Percentiles rank a stretch among this genome's conserved stretches.
These are phyloP conservation scores for Candida argentea DNA, from an alignment of 805 yeast species.

Conservation along the genomic window DNA sequence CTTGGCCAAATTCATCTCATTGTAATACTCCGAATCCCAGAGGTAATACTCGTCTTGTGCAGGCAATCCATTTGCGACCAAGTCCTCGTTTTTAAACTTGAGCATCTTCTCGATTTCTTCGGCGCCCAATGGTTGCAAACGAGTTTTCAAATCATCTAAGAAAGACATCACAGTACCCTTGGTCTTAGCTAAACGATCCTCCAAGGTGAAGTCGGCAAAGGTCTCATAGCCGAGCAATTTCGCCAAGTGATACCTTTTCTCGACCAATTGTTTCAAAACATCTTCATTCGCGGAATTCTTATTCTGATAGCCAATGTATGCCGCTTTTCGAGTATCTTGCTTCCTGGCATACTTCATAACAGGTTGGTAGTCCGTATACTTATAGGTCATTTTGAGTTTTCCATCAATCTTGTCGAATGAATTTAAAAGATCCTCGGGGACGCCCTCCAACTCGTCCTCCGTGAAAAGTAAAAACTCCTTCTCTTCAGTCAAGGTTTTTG, in stretches of 20 bases:
- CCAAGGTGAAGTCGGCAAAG: slow-evolving; percentile 62
- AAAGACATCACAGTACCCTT: slow-evolving; percentile 51
- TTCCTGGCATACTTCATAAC: slow-evolving; percentile 62
- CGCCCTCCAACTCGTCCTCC: slow-evolving; percentile 59
- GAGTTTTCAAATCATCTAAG: slow-evolving; percentile 48
- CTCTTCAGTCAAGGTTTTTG: slow-evolving; percentile 64
- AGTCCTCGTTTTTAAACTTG: slow-evolving; percentile 45
- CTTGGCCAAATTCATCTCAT: slow-evolving; percentile 53
- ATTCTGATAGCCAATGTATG: slow-evolving; percentile 58
- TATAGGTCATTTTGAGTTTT: slow-evolving; percentile 57
- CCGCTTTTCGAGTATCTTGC: slow-evolving; percentile 55
- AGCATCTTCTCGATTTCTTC: slow-evolving; percentile 41
- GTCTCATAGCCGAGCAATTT: slow-evolving; percentile 53
- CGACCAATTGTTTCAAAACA: slow-evolving; percentile 49
- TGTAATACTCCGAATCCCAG: slow-evolving; percentile 70
- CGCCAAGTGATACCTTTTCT: slow-evolving; percentile 54
- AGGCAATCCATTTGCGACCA: slow-evolving; percentile 31
- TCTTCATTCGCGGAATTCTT: slow-evolving; percentile 57
- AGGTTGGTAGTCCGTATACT: slow-evolving; percentile 73
- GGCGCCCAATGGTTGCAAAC: slow-evolving; percentile 49
- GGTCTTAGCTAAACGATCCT: slow-evolving; percentile 72
- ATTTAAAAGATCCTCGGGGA: slow-evolving; percentile 52
- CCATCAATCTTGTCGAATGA: slow-evolving; percentile 40
- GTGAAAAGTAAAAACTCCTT: slow-evolving; percentile 52
- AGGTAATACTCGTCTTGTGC: slow-evolving; percentile 35